These are phyloP conservation scores for Skeletonema costatum DNA, from an alignment of 108 stramenopile genomes.

Conservation along the genomic window DNA sequence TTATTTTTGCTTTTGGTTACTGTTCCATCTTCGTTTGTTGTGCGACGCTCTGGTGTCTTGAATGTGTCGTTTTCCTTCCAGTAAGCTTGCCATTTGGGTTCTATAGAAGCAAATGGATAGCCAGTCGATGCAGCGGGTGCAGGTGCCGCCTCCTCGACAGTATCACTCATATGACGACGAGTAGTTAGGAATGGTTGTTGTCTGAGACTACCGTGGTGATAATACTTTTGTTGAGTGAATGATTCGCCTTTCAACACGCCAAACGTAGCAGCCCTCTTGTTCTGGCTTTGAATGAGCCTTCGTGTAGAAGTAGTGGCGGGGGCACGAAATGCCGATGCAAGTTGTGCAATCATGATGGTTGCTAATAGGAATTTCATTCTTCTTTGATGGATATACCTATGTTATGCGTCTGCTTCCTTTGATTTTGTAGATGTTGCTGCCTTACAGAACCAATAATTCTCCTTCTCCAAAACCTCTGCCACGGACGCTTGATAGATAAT, in stretches of 20 bases:
- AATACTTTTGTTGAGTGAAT: neutral
- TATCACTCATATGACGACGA: slow-evolving; percentile 11
- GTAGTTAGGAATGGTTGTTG: slow-evolving; percentile 1
- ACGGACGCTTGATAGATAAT: too few relatives aligned
- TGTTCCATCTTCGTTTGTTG: slow-evolving; percentile 15
- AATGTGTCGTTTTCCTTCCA: slow-evolving; percentile 89
- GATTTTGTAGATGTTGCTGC: too few relatives aligned
- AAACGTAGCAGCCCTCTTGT: neutral
- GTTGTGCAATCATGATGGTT: slow-evolving; percentile 16
- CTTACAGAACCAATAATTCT: neutral
- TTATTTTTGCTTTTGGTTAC: slow-evolving; percentile 55
- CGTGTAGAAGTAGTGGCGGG: neutral
- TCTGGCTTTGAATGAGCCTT: neutral
- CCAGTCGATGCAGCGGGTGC: slow-evolving; percentile 5
- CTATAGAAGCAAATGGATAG: slow-evolving; percentile 80
- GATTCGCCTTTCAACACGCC: neutral
- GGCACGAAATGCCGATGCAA: slow-evolving; percentile 19
- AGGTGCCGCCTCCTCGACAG: slow-evolving; percentile 3
- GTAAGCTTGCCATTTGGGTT: slow-evolving; percentile 89
- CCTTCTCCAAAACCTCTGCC: neutral
- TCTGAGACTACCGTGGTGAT: neutral
- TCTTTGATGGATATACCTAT: neutral
- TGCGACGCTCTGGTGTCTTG: slow-evolving; percentile 67
- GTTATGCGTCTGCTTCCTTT: neutral
- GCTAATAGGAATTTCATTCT: slow-evolving; percentile 3